Evolutionary conservation across 1,284 basidiomycete species (phyloP), one percentile per base, ranked within the genome.

Genomic region (Hortiboletus rubellus): DNA sequence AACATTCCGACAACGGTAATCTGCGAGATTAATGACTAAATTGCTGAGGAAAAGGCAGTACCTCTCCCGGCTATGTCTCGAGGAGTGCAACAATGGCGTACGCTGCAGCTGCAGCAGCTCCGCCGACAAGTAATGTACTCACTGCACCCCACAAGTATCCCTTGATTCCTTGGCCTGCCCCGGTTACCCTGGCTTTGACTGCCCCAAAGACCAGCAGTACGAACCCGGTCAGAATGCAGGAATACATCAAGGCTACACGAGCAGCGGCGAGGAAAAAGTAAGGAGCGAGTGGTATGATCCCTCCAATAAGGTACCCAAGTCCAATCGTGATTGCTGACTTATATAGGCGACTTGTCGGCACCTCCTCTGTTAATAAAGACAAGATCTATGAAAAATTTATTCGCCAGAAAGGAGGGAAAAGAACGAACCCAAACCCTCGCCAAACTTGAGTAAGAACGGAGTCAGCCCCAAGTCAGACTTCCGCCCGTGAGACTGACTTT

Each of bases 291-390:
- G 94, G 94, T 67, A 96, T 90, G 53, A 94, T 80, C 40, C 94
- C 94, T 54, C 94, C 94, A 55, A 96, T 46, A 67, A 95, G 80
- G 79, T 92, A 89, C 4, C 91, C 90, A 70, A 90, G 82, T 53
- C 95, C 95, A 69, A 98, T 97, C 0, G 95, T 98, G 63, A 96
- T 82, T 1, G 96, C 95, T 3, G 92, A 96, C 47, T 89, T 82
- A 76, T 94, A 97, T 66, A 76, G 78, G 65, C 79, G 81, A 50
- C 74, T 74, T 15, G 80, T 81, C 1, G 91, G 89, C 36, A 92
- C 83, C 75, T 97, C 94, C 80, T 96, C 93, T 89, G 70, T 52
- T 31, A 33, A 51, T 18, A 18, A 10, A 51, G 40, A 36, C 15
- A 15, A 10, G 17, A 43, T 51, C 10, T n/a, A 45, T 24, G 34